phyloP scores from a whole-genome alignment of 495 filamentous ascomycete species.

The Tuber indicum region DNA sequence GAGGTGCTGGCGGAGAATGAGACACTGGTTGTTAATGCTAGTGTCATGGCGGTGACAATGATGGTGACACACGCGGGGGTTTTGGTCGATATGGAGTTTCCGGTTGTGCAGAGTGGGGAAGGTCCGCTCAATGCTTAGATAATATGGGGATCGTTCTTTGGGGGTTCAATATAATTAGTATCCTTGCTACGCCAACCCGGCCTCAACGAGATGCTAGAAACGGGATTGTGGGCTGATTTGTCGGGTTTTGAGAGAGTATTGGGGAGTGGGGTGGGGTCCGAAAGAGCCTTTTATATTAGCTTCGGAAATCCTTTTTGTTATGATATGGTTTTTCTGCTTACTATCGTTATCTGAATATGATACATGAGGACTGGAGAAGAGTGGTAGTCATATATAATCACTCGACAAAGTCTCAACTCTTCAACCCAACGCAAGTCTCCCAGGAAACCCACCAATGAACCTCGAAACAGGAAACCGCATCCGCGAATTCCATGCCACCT shows the following conservation, averaged over 20 bases:
- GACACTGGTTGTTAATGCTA: slow-evolving; percentile 24
- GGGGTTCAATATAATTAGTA: too few relatives aligned
- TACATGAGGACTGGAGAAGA: background rate
- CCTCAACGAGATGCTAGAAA: background rate
- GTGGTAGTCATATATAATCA: background rate
- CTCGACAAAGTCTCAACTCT: background rate
- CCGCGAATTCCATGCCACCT: too few relatives aligned
- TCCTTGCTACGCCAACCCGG: too few relatives aligned
- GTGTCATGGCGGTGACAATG: background rate
- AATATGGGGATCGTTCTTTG: background rate
- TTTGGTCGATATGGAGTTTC: slow-evolving; percentile 25
- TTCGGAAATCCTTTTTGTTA: background rate
- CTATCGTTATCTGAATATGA: background rate
- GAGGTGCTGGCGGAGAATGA: slow-evolving; percentile 11
- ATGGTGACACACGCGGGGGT: slow-evolving; percentile 10
- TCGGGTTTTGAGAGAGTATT: background rate
- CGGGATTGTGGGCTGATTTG: background rate
- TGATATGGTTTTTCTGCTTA: background rate
- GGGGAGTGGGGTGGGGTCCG: background rate
- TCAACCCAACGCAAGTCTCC: background rate
- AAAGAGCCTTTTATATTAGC: background rate
- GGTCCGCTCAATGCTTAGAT: background rate
- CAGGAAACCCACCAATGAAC: background rate
- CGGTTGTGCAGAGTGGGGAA: background rate
- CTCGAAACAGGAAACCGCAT: too few relatives aligned